phyloP scores from a whole-genome alignment of 129 eudicot species.

The Tanacetum coccineum region DNA sequence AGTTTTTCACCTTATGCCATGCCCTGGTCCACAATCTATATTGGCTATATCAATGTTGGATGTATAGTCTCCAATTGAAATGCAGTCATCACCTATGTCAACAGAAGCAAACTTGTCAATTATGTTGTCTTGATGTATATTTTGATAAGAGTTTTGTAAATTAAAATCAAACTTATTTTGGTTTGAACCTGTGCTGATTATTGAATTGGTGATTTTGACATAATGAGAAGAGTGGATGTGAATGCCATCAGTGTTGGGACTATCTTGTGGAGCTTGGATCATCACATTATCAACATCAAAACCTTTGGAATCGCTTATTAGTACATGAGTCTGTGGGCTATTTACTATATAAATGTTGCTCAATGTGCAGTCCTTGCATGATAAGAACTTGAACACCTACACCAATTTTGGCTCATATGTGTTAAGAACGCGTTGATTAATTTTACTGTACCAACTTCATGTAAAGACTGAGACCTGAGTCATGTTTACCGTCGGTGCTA shows the following conservation, averaged over 20 bases:
- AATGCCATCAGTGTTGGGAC: constrained; percentile 78
- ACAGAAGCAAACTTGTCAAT: constrained; percentile 1
- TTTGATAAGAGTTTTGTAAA: not conserved
- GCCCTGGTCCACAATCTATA: constrained; percentile 76
- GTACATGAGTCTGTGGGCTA: constrained; percentile 67
- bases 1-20: constrained; percentile 61
- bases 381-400: constrained; percentile 50
- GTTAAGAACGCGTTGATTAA: not conserved
- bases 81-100: constrained; percentile 64
- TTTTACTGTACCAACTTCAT: not conserved
- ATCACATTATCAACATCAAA: constrained; percentile 34
- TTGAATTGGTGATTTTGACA: constrained; percentile 41
- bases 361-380: constrained; percentile 46
- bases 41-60: constrained; percentile 41
- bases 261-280: constrained; percentile 52
- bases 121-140: not conserved
- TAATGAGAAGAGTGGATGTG: constrained; percentile 51
- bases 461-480: not conserved
- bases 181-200: constrained; percentile 36
- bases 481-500: constrained; percentile 72
- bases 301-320: constrained; percentile 26
- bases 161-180: not conserved
- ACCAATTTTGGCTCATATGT: not conserved
- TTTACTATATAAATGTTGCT: constrained; percentile 33
- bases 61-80: constrained; percentile 62